A percentile compares a stretch with the other conserved stretches of the same genome.
Conservation (phyloP, 257 asterid genomes). For the Cinchona pubescens region DNA sequence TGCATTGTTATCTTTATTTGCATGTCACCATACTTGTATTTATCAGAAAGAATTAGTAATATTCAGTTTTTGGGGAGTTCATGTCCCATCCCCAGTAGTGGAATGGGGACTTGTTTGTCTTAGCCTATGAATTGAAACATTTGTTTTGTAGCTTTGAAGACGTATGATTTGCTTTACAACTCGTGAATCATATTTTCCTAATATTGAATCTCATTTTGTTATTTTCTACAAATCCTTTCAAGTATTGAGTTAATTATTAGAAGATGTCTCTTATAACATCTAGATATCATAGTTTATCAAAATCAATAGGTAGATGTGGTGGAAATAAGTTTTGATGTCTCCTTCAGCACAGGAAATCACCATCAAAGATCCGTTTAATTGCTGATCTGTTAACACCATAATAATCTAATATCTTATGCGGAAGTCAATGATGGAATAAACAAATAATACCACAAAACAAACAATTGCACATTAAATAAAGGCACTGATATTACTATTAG, state of each 20-base stretch:
- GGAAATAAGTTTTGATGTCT: neutral
- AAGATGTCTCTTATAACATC: too few relatives aligned
- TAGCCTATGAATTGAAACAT: neutral
- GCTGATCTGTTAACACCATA: neutral
- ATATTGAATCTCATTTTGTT: too few relatives aligned
- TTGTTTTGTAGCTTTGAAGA: too few relatives aligned
- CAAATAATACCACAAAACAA: too few relatives aligned
- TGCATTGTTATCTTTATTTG: neutral
- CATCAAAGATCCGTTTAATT: neutral
- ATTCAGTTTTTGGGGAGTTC: too few relatives aligned
- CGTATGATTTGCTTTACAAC: too few relatives aligned
- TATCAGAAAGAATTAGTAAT: neutral
- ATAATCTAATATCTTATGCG: neutral
- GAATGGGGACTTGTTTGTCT: neutral
- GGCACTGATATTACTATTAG: neutral
- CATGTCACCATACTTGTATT: neutral
- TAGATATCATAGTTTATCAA: too few relatives aligned
- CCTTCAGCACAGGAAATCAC: neutral
- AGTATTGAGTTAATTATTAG: too few relatives aligned
- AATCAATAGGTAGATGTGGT: neutral
- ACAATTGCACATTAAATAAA: too few relatives aligned
- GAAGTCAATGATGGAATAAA: too few relatives aligned
- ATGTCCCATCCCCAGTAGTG: neutral
- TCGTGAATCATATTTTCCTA: too few relatives aligned
- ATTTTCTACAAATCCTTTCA: too few relatives aligned